Evolutionary conservation across 371 early-diverging fungal genomes (phyloP).

Genomic region (Entomophthora muscae): DNA sequence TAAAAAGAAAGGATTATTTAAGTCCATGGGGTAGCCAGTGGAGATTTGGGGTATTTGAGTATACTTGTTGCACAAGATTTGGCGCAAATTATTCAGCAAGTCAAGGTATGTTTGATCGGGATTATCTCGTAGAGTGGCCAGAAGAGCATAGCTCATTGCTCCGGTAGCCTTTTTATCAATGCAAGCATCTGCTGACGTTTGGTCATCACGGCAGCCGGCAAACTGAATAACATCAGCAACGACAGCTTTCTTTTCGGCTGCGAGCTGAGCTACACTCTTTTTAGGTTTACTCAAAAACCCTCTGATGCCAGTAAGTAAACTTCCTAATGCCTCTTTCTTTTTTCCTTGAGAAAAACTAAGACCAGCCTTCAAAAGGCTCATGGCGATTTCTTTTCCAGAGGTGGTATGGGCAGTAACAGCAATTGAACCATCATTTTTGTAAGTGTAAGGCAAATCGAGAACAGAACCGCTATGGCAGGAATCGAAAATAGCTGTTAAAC

Average conservation of each 20-base stretch:
- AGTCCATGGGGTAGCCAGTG: slow-evolving; percentile 34
- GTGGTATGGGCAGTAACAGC: slow-evolving; percentile 19
- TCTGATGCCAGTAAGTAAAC: slow-evolving; percentile 18
- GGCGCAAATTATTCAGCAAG: slow-evolving; percentile 32
- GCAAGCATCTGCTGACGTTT: slow-evolving; percentile 60
- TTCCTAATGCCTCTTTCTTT: slow-evolving; percentile 20
- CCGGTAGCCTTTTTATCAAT: slow-evolving; percentile 20
- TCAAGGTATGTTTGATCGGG: slow-evolving; percentile 29
- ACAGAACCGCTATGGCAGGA: slow-evolving; percentile 39
- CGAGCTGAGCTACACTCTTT: background rate
- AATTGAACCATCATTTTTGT: slow-evolving; percentile 46
- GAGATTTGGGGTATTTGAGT: slow-evolving; percentile 45
- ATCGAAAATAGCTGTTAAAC: slow-evolving; percentile 42
- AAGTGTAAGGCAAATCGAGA: slow-evolving; percentile 70
- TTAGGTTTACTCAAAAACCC: background rate
- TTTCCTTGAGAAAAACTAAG: slow-evolving; percentile 30
- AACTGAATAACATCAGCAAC: slow-evolving; percentile 12
- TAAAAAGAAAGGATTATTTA: slow-evolving; percentile 14
- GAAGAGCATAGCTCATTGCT: slow-evolving; percentile 63
- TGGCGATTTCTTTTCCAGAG: slow-evolving; percentile 34
- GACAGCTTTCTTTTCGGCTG: slow-evolving; percentile 7
- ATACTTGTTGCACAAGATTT: slow-evolving; percentile 26
- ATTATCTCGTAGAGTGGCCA: slow-evolving; percentile 16
- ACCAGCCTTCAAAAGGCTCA: slow-evolving; percentile 28
- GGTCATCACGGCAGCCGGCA: slow-evolving; percentile 19